These are phyloP conservation scores for Carpinus fangiana DNA, from an alignment of 306 rosid species.

Conservation along the genomic window DNA sequence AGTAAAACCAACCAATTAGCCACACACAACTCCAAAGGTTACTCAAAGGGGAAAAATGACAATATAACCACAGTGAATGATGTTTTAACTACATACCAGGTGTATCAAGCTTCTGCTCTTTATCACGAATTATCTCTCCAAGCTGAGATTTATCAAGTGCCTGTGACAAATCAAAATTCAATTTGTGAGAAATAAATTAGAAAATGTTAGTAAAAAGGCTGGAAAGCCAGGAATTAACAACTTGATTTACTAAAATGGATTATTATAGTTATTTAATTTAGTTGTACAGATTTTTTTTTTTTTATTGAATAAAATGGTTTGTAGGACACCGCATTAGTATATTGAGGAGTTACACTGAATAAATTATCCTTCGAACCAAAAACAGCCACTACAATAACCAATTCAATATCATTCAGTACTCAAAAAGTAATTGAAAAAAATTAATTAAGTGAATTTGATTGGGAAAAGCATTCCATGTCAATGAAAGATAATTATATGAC, in stretches of 20 bases:
- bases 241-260: not conserved
- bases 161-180: conserved; percentile 37
- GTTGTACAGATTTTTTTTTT: not conserved
- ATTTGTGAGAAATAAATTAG: not conserved
- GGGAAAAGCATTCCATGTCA: not conserved
- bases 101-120: conserved; percentile 75
- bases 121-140: conserved; percentile 64
- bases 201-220: not conserved
- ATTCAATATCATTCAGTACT: not conserved
- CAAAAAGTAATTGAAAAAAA: not conserved
- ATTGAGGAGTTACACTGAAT: not conserved
- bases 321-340: not conserved
- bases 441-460: not conserved
- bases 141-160: conserved; percentile 92
- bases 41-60: not conserved
- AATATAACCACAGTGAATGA: not conserved
- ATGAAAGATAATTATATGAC: not conserved
- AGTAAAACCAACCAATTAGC: conserved; percentile 15
- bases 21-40: not conserved
- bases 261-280: not conserved
- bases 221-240: not conserved
- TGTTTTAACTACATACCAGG: conserved; percentile 51
- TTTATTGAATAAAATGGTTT: not conserved
- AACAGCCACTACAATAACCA: not conserved
- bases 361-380: not conserved